Evolutionary conservation across 2,329 filamentous ascomycete species (phyloP), one percentile per base, ranked within the genome.

Genomic region (Apiospora arundinis): DNA sequence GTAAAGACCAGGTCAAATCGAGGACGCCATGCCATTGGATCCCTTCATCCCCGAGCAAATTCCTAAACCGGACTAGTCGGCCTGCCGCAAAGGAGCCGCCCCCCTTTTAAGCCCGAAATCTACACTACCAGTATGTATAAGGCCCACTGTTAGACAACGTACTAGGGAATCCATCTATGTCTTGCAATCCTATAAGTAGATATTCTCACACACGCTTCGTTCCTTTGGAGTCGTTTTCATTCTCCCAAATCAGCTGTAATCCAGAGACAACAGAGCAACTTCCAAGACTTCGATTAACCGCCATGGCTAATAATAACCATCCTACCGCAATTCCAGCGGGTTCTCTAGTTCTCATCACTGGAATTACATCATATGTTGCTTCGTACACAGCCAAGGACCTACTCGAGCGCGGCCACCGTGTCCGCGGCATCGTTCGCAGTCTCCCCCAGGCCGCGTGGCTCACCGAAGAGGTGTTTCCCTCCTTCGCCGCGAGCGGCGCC

Each of bases 361-460:
- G 65, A 4, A 46, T 46, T 40, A 67, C 65, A 5, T 44, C 40
- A 11, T 46, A 67, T n/a, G 65, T 67, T 11, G 65, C 65, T n/a
- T 44, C 65, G 2, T 46, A 25, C 40, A 45, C 40, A 28, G 65
- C 44, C 23, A 28, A 67, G 40, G 7, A 28, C 7, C 44, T 67
- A 12, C 65, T 67, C 65, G 40, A 67, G 65, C 65, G 65, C 37
- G 65, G 65, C 23, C 23, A 67, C 40, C 40, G 65, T 8, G 65
- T 45, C 40, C n/a, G 40, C n/a, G 42, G 42, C 12, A 28, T 48
- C 5, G 42, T 67, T 6, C 66, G 66, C 16, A 32, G 80, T 60
- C 45, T 74, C 3, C 66, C 75, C 0, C 76, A 80, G 40, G 78
- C 79, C 11, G 75, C 79, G 0, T 84, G 83, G 82, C 74, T 80